phyloP scores from a whole-genome alignment of 2,329 filamentous ascomycete genomes.

The Exophiala mesophila region DNA sequence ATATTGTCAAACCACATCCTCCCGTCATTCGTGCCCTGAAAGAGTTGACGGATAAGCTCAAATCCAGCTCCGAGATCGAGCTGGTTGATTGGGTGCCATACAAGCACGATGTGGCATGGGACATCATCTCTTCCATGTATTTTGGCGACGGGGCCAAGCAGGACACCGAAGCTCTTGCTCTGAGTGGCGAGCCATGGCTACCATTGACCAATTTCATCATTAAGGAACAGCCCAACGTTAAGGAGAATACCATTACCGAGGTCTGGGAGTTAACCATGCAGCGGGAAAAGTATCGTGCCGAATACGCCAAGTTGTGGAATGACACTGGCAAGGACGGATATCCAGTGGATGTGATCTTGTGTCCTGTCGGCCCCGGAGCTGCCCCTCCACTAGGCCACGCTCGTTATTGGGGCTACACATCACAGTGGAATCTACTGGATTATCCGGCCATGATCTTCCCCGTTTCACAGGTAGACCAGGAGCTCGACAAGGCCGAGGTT shows the following conservation, averaged over 20 bases:
- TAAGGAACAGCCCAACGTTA: slow-evolving; percentile 49
- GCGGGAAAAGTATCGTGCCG: slow-evolving; percentile 41
- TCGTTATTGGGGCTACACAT: slow-evolving; percentile 49
- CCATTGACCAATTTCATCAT: slow-evolving; percentile 57
- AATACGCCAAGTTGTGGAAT: slow-evolving; percentile 44
- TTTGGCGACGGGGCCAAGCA: slow-evolving; percentile 57
- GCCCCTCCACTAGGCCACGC: slow-evolving; percentile 47
- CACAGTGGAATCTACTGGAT: slow-evolving; percentile 9
- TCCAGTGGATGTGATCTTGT: slow-evolving; percentile 1
- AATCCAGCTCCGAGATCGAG: slow-evolving; percentile 43
- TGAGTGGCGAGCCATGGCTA: slow-evolving; percentile 53
- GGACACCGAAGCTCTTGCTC: slow-evolving; percentile 46
- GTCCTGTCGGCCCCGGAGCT: slow-evolving; percentile 6
- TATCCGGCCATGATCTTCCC: slow-evolving; percentile 49
- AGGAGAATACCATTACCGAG: slow-evolving; percentile 39
- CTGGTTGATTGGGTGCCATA: slow-evolving; percentile 49
- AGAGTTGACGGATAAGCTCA: slow-evolving; percentile 41
- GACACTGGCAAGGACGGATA: slow-evolving; percentile 24
- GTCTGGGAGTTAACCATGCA: slow-evolving; percentile 19
- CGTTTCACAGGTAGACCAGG: slow-evolving; percentile 38
- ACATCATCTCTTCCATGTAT: slow-evolving; percentile 44
- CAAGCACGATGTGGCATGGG: slow-evolving; percentile 46
- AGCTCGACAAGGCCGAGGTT: slow-evolving; percentile 50
- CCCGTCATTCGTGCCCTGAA: slow-evolving; percentile 51
- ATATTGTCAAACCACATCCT: slow-evolving; percentile 59